These are phyloP conservation scores for Pyrenula massariospora DNA, from an alignment of 495 filamentous ascomycete genomes.

Conservation along the genomic window DNA sequence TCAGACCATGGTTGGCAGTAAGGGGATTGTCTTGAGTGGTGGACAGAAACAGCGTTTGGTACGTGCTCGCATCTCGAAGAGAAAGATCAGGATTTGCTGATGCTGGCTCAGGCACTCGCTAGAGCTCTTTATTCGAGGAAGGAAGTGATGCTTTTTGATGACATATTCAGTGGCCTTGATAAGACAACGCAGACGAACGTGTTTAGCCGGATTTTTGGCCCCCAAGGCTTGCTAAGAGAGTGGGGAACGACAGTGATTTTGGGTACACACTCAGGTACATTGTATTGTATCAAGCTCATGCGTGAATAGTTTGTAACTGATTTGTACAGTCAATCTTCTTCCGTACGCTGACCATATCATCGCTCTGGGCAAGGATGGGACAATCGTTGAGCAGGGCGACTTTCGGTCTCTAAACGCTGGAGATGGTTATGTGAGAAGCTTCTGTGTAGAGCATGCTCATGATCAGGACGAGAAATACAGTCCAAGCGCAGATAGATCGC, in stretches of 20 bases:
- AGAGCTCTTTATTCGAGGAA: conserved; percentile 45
- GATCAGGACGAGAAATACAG: conserved; percentile 11
- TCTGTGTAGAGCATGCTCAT: conserved; percentile 26
- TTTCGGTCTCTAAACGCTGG: conserved; percentile 31
- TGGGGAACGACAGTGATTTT: conserved; percentile 28
- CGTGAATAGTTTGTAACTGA: no score
- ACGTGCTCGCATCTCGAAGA: conserved; percentile 32
- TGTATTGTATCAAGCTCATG: no score
- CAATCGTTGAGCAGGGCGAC: conserved; percentile 37
- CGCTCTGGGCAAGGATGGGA: conserved; percentile 30
- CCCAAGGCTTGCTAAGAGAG: conserved; percentile 38
- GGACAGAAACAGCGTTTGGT: conserved; percentile 52
- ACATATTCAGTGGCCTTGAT: conserved; percentile 52
- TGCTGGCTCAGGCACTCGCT: conserved; percentile 32
- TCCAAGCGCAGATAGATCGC: conserved; percentile 8
- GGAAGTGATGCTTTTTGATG: conserved; percentile 43
- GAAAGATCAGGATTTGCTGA: conserved; percentile 1
- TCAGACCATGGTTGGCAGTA: conserved; percentile 48
- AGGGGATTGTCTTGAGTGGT: conserved; percentile 51
- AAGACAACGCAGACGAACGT: conserved; percentile 46
- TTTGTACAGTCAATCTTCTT: conserved; percentile 26
- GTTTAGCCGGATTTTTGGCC: conserved; percentile 43
- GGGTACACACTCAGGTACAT: background rate
- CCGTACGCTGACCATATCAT: conserved; percentile 40
- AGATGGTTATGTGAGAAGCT: conserved; percentile 37